Evolutionary conservation across 192 early-diverging fungal species (phyloP).

Genomic region (Pecoramyces ruminantium): DNA sequence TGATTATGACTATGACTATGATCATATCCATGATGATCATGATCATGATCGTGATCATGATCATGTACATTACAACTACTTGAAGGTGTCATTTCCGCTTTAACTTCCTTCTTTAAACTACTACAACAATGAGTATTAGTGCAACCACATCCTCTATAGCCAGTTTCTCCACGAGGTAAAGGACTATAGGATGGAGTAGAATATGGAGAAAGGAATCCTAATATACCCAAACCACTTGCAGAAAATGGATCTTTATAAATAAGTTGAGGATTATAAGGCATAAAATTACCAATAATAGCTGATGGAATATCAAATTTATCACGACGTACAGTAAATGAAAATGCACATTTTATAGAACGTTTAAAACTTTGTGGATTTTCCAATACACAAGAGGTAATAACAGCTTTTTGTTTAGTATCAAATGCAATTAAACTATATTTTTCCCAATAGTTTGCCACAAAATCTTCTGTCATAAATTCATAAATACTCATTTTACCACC

Average conservation of each 20-base stretch:
- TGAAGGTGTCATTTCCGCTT: neutral
- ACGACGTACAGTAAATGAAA: neutral
- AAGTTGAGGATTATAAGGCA: neutral
- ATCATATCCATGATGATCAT: neutral
- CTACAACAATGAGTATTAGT: neutral
- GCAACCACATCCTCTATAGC: neutral
- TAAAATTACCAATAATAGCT: neutral
- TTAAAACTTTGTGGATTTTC: neutral
- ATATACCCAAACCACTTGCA: neutral
- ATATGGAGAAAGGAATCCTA: neutral
- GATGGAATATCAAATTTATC: neutral
- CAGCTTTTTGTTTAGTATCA: neutral
- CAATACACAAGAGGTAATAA: neutral
- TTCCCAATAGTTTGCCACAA: neutral
- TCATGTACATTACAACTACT: neutral
- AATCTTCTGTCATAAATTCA: neutral
- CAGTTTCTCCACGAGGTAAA: neutral
- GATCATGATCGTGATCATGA: neutral
- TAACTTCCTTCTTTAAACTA: neutral
- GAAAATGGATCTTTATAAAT: neutral
- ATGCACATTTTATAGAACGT: neutral
- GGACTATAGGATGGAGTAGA: neutral
- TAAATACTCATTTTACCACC: slow-evolving; percentile 24
- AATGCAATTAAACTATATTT: neutral
- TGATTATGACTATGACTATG: neutral